These are phyloP conservation scores for Seiridium cupressi DNA, from an alignment of 2,329 filamentous ascomycete genomes.

Conservation along the genomic window DNA sequence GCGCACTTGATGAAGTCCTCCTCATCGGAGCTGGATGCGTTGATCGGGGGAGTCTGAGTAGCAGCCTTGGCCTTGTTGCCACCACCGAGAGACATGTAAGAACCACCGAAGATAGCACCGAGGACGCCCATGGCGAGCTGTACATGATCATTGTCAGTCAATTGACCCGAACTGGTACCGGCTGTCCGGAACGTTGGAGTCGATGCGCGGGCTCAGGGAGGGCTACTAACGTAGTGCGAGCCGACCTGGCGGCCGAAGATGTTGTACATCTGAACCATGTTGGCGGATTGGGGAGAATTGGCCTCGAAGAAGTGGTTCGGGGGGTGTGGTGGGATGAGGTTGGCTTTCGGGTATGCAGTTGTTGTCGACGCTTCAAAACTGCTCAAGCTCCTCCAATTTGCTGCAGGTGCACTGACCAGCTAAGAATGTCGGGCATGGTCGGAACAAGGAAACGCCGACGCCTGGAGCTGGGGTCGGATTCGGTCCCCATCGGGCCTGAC, in stretches of 20 bases:
- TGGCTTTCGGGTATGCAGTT: slow-evolving; percentile 11
- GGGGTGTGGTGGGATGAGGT: slow-evolving; percentile 14
- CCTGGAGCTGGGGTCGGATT: neutral
- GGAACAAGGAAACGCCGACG: slow-evolving; percentile 4
- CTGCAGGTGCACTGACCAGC: slow-evolving; percentile 10
- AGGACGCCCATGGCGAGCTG: slow-evolving; percentile 60
- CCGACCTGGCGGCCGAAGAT: slow-evolving; percentile 59
- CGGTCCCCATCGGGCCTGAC: neutral
- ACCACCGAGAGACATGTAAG: slow-evolving; percentile 42
- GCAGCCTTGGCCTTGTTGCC: slow-evolving; percentile 38
- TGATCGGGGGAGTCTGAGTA: slow-evolving; percentile 54
- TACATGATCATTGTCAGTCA: slow-evolving; percentile 9
- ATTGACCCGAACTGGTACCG: slow-evolving; percentile 8
- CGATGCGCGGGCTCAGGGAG: slow-evolving; percentile 10
- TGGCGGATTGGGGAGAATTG: slow-evolving; percentile 30
- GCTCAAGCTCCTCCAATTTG: slow-evolving; percentile 23
- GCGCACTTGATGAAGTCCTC: slow-evolving; percentile 65
- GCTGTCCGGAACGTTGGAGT: neutral
- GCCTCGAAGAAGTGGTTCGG: slow-evolving; percentile 14
- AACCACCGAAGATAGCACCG: slow-evolving; percentile 47
- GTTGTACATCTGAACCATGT: slow-evolving; percentile 51
- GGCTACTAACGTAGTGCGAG: slow-evolving; percentile 57
- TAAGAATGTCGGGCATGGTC: neutral
- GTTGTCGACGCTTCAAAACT: slow-evolving; percentile 21
- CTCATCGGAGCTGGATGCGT: slow-evolving; percentile 61